A percentile compares a stretch with the other conserved stretches of the same genome.
These are phyloP conservation scores for Plantago ovata DNA, from an alignment of 257 asterid genomes.

Conservation along the genomic window DNA sequence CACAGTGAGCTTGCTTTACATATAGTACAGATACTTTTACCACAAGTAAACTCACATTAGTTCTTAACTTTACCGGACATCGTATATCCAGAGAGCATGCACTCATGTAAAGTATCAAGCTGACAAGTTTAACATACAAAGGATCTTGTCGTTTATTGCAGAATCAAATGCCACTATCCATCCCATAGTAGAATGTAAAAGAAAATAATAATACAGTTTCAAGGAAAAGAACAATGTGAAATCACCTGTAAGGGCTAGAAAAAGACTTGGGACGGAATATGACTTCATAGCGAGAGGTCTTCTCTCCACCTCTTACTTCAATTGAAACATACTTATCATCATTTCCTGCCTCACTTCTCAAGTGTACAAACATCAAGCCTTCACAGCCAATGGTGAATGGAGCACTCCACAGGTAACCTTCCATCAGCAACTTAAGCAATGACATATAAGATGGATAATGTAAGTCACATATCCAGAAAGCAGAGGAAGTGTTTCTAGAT, in stretches of 20 bases:
- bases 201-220: conserved; percentile 5
- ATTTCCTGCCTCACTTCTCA: conserved; percentile 60
- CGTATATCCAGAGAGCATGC: neutral
- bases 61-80: neutral
- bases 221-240: conserved; percentile 4
- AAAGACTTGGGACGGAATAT: conserved; percentile 75
- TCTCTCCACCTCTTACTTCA: conserved; percentile 87
- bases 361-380: conserved; percentile 71
- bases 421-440: conserved; percentile 61
- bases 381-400: conserved; percentile 72
- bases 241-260: conserved; percentile 95
- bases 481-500: conserved; percentile 12
- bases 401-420: conserved; percentile 85
- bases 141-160: conserved; percentile 6
- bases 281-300: conserved; percentile 73
- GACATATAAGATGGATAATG: conserved; percentile 21
- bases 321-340: conserved; percentile 46
- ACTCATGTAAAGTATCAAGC: conserved; percentile 9
- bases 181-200: neutral
- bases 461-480: conserved; percentile 19
- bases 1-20: too few species aligned
- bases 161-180: conserved; percentile 5
- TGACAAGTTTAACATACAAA: conserved; percentile 6
- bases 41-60: too few species aligned
- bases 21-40: neutral